phyloP scores from a whole-genome alignment of 768 basidiomycete genomes.

The Suillus cothurnatus region DNA sequence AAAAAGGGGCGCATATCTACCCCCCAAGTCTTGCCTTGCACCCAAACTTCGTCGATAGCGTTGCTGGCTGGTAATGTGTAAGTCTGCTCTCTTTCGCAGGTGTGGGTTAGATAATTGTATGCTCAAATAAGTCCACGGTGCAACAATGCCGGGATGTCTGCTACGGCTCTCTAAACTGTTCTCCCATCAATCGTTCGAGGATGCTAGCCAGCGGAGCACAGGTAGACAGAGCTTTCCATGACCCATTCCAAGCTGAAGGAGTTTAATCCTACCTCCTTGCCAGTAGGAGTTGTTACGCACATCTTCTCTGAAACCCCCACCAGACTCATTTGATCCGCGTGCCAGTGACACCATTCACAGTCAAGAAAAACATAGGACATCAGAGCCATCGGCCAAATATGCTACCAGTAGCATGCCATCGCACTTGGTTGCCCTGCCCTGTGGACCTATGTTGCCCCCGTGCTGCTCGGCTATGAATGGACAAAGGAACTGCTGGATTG shows the following conservation, averaged over 20 bases:
- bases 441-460: not conserved
- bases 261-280: not conserved
- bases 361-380: no score
- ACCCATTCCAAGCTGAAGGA: not conserved
- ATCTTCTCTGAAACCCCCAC: not conserved
- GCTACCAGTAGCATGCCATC: not conserved
- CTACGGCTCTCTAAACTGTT: not conserved
- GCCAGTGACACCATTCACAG: not conserved
- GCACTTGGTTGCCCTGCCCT: not conserved
- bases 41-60: no score
- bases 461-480: not conserved
- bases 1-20: not conserved
- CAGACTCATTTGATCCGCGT: not conserved
- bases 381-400: no score
- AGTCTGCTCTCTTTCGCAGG: not conserved
- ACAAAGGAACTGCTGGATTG: not conserved
- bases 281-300: not conserved
- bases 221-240: not conserved
- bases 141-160: not conserved
- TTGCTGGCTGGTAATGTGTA: not conserved
- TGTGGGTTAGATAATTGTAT: not conserved
- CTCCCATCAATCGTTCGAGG: not conserved
- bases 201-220: not conserved
- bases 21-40: no score
- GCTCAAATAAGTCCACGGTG: not conserved